Evolutionary conservation across 352 stramenopile species (phyloP), one percentile per base, ranked within the genome.

Genomic region (Pelagophyceae sp.): DNA sequence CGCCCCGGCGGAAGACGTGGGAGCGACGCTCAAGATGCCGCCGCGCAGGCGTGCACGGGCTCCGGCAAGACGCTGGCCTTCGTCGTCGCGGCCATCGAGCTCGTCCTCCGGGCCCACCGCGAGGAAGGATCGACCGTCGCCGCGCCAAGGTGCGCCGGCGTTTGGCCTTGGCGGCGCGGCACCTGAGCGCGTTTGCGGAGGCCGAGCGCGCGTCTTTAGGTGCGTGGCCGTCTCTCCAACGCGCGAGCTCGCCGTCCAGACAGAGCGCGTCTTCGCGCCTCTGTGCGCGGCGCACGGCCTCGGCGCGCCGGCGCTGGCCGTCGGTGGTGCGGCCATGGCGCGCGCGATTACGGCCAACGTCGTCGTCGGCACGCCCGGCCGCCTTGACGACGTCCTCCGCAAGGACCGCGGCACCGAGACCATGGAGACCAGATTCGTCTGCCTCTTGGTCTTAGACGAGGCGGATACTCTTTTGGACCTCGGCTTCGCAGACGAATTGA

Each of bases 391-490:
- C 85, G 79, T 98, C 65, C 86, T 98, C 31, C 45, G 45, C 11
- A 54, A 54, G 45, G 45, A 54, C 45, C 45, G 45, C 11, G 45
- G 45, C 11, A n/a, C n/a, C n/a, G 45, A 54, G 45, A 89, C 81
- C n/a, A 81, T 98, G 58, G 91, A 97, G 79, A 87, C 91, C 25
- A 89, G 88, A 40, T 90, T 97, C 83, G 91, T 99, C 72, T 95
- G 99, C 80, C 91, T 98, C 38, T 86, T 99, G 31, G 95, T 99
- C 69, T 82, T 99, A 38, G 96, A 99, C 83, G 96, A 99, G 83
- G 96, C 95, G n/a, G 97, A 99, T 81, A 97, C 94, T 32, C 80
- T 99, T 50, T 87, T 99, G 50, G 95, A 98, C 83, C 98, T 98
- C 88, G 94, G 94, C 76, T 98, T 99, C 80, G 91, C 97, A 80